phyloP scores from a whole-genome alignment of 768 basidiomycete genomes.

The Hysterangium stoloniferum region DNA sequence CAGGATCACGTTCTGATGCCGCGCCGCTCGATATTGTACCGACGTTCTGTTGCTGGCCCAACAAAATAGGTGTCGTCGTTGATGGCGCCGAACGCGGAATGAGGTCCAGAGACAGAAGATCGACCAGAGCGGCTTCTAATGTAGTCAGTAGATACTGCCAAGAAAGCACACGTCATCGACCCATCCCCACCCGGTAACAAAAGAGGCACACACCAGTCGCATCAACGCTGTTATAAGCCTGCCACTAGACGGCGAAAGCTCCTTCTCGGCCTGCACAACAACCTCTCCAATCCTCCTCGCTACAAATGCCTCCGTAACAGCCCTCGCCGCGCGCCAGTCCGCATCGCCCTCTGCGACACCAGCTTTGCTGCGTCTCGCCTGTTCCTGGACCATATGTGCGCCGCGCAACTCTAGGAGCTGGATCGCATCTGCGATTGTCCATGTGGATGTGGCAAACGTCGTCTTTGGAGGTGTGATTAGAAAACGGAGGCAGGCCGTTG shows the following conservation, averaged over 20 bases:
- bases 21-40: not conserved
- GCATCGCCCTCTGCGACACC: constrained; percentile 44
- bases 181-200: not conserved
- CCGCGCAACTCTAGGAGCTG: constrained; percentile 59
- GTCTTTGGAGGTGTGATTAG: constrained; percentile 22
- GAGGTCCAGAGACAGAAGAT: constrained; percentile 51
- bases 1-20: constrained; percentile 29
- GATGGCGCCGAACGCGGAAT: constrained; percentile 20
- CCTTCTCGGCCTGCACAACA: constrained; percentile 27
- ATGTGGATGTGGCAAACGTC: constrained; percentile 16
- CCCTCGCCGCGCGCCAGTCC: constrained; percentile 51
- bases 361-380: constrained; percentile 25
- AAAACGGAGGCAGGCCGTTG: constrained; percentile 48
- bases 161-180: not conserved
- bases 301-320: constrained; percentile 63
- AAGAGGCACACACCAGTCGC: constrained; percentile 25
- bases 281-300: constrained; percentile 46
- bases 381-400: constrained; percentile 44
- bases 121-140: constrained; percentile 46
- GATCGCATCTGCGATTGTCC: constrained; percentile 35
- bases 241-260: constrained; percentile 16
- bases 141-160: constrained; percentile 53
- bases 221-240: constrained; percentile 18
- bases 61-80: constrained; percentile 11
- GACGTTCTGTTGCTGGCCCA: not conserved